Evolutionary conservation across 495 filamentous ascomycete species (phyloP), one percentile per base, ranked within the genome.

Genomic region (Talaromyces stipitatus): DNA sequence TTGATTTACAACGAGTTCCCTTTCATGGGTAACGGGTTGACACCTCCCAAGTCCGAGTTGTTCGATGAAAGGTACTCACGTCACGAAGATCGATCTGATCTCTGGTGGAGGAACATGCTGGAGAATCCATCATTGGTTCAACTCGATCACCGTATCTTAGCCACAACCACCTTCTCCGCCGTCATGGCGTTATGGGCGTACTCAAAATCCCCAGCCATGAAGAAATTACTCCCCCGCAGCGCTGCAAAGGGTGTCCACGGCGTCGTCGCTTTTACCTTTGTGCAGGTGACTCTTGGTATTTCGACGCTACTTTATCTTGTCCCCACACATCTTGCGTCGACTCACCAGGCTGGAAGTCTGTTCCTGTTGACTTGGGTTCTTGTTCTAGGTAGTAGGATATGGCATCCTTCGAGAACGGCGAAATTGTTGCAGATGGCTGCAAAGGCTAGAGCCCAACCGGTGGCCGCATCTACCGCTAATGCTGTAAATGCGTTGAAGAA

Each of bases 1-100:
- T 75, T 98, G 14, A 96, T 98, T 66, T 98, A 98, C 76, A 97
- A 97, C 66, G 90, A 97, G 64, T 97, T 97, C 66, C 95, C 95
- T 1, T 89, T 81, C 65, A 98, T 98, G 94, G 94, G 95, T 27
- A 72, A 78, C 1, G 90, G 90, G 1, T 77, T 91, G 28, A 76
- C 87, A 2, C 94, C 94, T 9, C 95, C 94, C 1, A 82, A 76
- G 57, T 74, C 80, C 1, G 94, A 98, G 68, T 83, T 98, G 8
- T 90, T 90, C 64, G 83, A 88, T 62, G 73, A 81, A 41, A 92
- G 91, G 73, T 98, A 97, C 79, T 89, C 85, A 20, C 89, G 89
- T 52, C 80, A 78, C 47, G 76, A 83, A 38, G 91, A 96, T 66
- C 63, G 73, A 20, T 83, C 84, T 29, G 94, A 98, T 65, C 71